Evolutionary conservation across 2,329 filamentous ascomycete species (phyloP).

Genomic region (Eutypa lata): DNA sequence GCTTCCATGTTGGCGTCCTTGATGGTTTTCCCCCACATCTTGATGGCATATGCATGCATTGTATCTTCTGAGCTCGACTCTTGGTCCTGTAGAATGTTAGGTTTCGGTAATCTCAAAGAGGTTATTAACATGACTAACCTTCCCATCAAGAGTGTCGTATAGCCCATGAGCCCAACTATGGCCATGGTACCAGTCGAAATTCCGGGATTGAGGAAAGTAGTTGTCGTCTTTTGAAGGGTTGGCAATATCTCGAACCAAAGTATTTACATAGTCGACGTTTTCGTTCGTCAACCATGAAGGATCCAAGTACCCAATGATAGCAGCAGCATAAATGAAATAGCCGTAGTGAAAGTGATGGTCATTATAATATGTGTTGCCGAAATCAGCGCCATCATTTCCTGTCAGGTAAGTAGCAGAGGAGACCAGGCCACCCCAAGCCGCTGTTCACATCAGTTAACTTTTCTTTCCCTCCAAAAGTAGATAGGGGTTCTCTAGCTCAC

Average conservation of each 20-base stretch:
- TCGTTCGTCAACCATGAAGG: slow-evolving; percentile 63
- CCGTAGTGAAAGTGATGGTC: slow-evolving; percentile 77
- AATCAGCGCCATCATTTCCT: slow-evolving; percentile 70
- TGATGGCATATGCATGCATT: slow-evolving; percentile 82
- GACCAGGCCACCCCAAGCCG: slow-evolving; percentile 75
- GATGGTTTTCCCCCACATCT: slow-evolving; percentile 85
- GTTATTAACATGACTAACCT: slow-evolving; percentile 38
- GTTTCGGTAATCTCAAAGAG: neutral
- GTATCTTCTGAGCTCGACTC: slow-evolving; percentile 90
- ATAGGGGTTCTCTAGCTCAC: slow-evolving; percentile 34
- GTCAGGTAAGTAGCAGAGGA: slow-evolving; percentile 71
- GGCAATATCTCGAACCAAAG: slow-evolving; percentile 76
- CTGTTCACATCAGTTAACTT: slow-evolving; percentile 33
- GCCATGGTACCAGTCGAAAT: slow-evolving; percentile 92
- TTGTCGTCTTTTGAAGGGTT: slow-evolving; percentile 70
- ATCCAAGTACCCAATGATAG: slow-evolving; percentile 78
- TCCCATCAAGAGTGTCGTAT: slow-evolving; percentile 68
- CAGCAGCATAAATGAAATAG: slow-evolving; percentile 85
- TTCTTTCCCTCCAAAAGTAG: neutral
- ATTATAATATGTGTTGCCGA: slow-evolving; percentile 86
- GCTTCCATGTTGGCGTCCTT: slow-evolving; percentile 79
- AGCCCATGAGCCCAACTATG: slow-evolving; percentile 90
- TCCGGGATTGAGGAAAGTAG: slow-evolving; percentile 77
- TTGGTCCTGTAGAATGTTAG: slow-evolving; percentile 49
- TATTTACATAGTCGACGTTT: slow-evolving; percentile 80